Percentiles rank a stretch among this genome's conserved stretches.
Evolutionary conservation across 176 grass and related monocot species (phyloP).

Genomic region (Alopecurus myosuroides): DNA sequence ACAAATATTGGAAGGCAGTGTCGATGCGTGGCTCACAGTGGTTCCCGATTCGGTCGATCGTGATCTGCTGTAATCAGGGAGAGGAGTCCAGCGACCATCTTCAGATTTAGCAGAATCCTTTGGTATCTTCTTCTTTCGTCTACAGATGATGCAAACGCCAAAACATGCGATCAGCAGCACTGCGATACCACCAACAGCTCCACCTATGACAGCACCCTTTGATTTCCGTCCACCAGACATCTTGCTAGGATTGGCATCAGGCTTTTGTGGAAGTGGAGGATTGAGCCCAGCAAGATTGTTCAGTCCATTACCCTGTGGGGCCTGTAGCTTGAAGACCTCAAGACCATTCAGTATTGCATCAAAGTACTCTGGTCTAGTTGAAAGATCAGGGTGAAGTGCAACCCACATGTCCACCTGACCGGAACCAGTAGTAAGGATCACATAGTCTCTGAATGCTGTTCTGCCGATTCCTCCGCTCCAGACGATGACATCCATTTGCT

Average conservation of each 20-base stretch:
- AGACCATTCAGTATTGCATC: conserved; percentile 87
- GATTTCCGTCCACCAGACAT: not conserved
- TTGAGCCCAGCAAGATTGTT: conserved; percentile 60
- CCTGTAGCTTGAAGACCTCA: conserved; percentile 56
- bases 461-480: conserved; percentile 40
- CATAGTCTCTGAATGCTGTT: conserved; percentile 41
- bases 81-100: conserved; percentile 33
- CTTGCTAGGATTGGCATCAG: not conserved
- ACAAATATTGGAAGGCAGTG: conserved; percentile 49
- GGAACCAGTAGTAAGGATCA: not conserved
- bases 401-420: conserved; percentile 64
- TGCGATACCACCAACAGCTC: conserved; percentile 27
- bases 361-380: conserved; percentile 26
- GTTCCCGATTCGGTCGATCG: not conserved
- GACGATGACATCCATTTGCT: conserved; percentile 47
- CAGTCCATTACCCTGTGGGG: not conserved
- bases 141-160: conserved; percentile 24
- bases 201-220: conserved; percentile 16
- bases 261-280: not conserved
- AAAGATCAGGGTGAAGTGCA: conserved; percentile 64
- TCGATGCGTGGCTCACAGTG: conserved; percentile 13
- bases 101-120: conserved; percentile 16
- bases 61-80: conserved; percentile 26
- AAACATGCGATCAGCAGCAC: conserved; percentile 21
- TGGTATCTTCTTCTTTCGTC: conserved; percentile 36